Base-by-base conservation (phyloP, 371 early-diverging fungal species). In the Haplosporangium sp. region DNA sequence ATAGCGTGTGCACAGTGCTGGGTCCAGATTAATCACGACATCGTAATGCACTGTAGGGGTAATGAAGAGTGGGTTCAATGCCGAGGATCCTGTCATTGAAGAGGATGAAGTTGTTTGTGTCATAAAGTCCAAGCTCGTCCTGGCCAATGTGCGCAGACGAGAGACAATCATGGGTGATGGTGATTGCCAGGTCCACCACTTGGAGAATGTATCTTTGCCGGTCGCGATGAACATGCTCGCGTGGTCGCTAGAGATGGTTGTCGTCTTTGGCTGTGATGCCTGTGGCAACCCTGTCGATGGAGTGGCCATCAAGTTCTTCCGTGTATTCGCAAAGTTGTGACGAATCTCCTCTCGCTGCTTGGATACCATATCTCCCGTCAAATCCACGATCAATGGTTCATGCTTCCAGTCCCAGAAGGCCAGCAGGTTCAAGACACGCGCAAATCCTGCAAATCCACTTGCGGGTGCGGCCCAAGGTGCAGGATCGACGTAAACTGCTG, bases 341-440 rank as follows among this genome's bases (percentile, higher is more conserved):
- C 73, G 69, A 41, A 83, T 85, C 45, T 81, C 64, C 69, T 85
- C 85, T 23, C 86, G 82, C 48, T 84, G 81, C 59, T 72, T 82
- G 20, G 72, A 46, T 7, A 85, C 82, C 79, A 88, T 76, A 51
- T 89, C 91, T 20, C 84, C 85, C 55, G 90, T 89, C 56, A 94
- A 84, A 77, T 95, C 94, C 0, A 95, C 93, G 29, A 93, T 85
- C 57, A 96, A 76, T 8, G 95, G 88, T 48, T 91, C 91, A 41
- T 83, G 83, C 57, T 85, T 82, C 92, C 93, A 96, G 67, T 91
- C 88, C 90, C 92, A 95, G 6, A 72, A 69, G 11, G 89, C 84
- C 56, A 97, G 66, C 41, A 96, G 73, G 42, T 83, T 83, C 70
- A 97, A 73, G 4, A 90, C 90, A 55, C 95, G 90, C 11, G 88